Conservation (phyloP, 371 early-diverging fungal species). For the Fennellomyces sp. region DNA sequence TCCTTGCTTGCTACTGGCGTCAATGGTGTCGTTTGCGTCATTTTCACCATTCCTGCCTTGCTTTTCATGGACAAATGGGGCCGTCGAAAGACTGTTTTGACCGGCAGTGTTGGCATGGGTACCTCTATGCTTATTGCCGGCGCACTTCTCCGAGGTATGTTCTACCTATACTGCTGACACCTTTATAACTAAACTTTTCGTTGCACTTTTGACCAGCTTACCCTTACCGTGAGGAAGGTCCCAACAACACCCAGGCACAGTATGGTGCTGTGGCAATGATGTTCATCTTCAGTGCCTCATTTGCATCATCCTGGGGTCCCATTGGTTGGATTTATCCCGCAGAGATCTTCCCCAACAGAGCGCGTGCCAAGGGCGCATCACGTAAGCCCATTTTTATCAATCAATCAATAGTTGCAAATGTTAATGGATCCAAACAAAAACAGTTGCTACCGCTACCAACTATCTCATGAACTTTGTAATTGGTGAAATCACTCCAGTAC, state of each 20-base stretch:
- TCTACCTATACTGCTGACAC: slow-evolving; percentile 18
- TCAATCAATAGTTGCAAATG: too few species aligned
- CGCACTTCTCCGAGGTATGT: slow-evolving; percentile 32
- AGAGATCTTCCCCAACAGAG: slow-evolving; percentile 70
- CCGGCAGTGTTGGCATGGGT: slow-evolving; percentile 22
- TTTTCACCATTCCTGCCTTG: slow-evolving; percentile 25
- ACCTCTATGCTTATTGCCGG: slow-evolving; percentile 26
- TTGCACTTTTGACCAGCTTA: slow-evolving; percentile 4
- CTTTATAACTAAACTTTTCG: background rate
- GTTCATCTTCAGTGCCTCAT: slow-evolving; percentile 22
- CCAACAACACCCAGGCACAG: slow-evolving; percentile 22
- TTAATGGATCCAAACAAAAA: background rate
- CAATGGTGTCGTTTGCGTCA: slow-evolving; percentile 24
- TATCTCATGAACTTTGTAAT: slow-evolving; percentile 47
- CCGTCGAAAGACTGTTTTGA: slow-evolving; percentile 16
- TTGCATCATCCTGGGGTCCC: slow-evolving; percentile 67
- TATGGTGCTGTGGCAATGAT: slow-evolving; percentile 28
- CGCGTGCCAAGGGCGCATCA: slow-evolving; percentile 17
- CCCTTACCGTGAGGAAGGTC: slow-evolving; percentile 13
- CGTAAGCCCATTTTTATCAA: slow-evolving; percentile 4
- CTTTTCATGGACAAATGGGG: slow-evolving; percentile 23
- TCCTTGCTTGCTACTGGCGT: slow-evolving; percentile 29
- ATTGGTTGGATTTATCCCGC: slow-evolving; percentile 89
- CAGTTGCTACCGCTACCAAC: slow-evolving; percentile 53
- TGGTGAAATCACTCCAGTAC: slow-evolving; percentile 27